Evolutionary conservation across 768 basidiomycete genomes (phyloP).

Genomic region (Lactarius quietus): DNA sequence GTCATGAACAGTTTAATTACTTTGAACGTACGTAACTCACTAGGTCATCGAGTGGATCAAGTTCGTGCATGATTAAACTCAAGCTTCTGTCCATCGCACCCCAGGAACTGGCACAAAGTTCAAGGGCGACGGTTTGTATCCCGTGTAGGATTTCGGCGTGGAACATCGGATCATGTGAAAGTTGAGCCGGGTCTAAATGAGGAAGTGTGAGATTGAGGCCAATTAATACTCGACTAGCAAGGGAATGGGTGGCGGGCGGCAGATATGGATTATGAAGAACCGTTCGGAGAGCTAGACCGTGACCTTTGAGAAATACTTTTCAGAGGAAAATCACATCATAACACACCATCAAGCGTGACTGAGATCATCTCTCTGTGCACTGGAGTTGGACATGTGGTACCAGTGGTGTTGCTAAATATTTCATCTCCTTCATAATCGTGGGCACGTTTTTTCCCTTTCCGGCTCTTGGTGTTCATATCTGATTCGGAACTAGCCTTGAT

Average conservation of each 20-base stretch:
- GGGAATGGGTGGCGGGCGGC: conserved; percentile 50
- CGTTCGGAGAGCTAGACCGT: conserved; percentile 40
- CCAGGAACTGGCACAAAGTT: conserved; percentile 52
- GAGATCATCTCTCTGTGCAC: conserved; percentile 54
- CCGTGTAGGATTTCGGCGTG: conserved; percentile 43
- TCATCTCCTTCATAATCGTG: conserved; percentile 75
- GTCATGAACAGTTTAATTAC: conserved; percentile 28
- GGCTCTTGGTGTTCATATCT: conserved; percentile 34
- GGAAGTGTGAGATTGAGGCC: conserved; percentile 56
- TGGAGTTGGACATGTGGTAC: conserved; percentile 45
- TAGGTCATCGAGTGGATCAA: conserved; percentile 26
- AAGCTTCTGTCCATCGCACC: conserved; percentile 59
- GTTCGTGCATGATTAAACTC: conserved; percentile 46
- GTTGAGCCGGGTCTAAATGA: conserved; percentile 49
- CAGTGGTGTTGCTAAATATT: conserved; percentile 50
- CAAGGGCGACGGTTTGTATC: conserved; percentile 47
- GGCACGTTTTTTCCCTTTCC: conserved; percentile 64
- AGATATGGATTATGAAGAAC: conserved; percentile 51
- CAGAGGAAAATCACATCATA: conserved; percentile 7
- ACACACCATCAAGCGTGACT: conserved; percentile 55
- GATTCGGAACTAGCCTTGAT: conserved; percentile 29
- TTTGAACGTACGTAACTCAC: conserved; percentile 30
- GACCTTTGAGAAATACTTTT: not conserved
- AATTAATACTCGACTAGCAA: conserved; percentile 55
- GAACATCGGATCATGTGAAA: conserved; percentile 52